Conservation (phyloP, 2,329 filamentous ascomycete genomes). For the Colletotrichum salicis region DNA sequence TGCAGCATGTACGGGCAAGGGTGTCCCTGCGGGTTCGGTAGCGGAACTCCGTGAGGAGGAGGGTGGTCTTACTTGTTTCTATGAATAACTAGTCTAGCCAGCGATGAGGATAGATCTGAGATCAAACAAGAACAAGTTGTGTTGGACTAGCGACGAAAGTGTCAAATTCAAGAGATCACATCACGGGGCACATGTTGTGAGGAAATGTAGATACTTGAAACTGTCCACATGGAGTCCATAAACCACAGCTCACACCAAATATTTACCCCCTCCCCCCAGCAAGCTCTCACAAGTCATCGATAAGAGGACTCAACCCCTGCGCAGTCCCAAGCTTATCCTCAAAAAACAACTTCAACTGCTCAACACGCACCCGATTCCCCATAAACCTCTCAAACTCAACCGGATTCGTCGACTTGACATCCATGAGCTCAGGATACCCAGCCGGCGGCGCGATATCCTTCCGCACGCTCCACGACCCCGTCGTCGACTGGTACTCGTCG, state of each 20-base stretch:
- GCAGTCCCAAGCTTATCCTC: conserved; percentile 54
- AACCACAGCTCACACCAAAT: too few relatives aligned
- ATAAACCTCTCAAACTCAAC: conserved; percentile 53
- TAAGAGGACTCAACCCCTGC: conserved; percentile 52
- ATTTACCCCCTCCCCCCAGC: too few relatives aligned
- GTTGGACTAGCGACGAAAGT: background rate
- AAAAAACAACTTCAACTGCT: conserved; percentile 53
- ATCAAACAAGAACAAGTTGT: background rate
- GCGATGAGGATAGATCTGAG: background rate
- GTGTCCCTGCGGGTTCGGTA: background rate
- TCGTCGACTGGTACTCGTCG: conserved; percentile 48
- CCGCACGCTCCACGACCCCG: conserved; percentile 47
- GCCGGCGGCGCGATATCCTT: conserved; percentile 44
- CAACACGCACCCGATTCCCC: conserved; percentile 51
- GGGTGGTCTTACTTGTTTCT: background rate
- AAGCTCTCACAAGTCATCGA: conserved; percentile 37
- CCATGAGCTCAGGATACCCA: conserved; percentile 44
- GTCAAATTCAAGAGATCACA: background rate
- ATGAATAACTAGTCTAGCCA: background rate
- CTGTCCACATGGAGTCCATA: too few relatives aligned
- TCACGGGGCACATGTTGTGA: background rate
- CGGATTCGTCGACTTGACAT: conserved; percentile 46
- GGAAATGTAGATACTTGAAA: too few relatives aligned
- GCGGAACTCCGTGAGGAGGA: background rate
- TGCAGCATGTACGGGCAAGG: background rate